A percentile compares a stretch with the other conserved stretches of the same genome.
phyloP scores from a whole-genome alignment of 1,139 yeast genomes.

The Candida dubliniensis region DNA sequence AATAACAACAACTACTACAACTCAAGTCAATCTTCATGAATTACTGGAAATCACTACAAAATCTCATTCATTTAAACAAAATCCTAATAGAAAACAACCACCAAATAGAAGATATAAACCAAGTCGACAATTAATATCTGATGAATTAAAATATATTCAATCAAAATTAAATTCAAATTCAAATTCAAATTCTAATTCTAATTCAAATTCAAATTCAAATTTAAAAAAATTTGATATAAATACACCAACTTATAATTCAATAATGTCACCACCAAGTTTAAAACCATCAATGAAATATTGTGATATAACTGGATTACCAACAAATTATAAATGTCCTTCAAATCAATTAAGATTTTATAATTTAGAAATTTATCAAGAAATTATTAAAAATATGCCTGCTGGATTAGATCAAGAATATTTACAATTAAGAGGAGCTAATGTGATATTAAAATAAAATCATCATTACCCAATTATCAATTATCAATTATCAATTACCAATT shows the following conservation, averaged over 20 bases:
- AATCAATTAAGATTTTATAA: constrained; percentile 79
- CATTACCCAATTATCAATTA: too few relatives aligned
- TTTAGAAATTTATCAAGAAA: constrained; percentile 78
- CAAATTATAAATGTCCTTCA: constrained; percentile 72
- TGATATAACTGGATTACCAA: constrained; percentile 89
- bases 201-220: too few relatives aligned
- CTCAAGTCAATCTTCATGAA: constrained; percentile 25
- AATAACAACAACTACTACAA: constrained; percentile 4
- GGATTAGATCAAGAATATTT: constrained; percentile 94
- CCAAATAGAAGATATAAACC: constrained; percentile 72
- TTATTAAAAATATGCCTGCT: constrained; percentile 76
- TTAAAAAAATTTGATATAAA: constrained; percentile 42
- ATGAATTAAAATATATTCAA: constrained; percentile 67
- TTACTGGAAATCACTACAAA: constrained; percentile 45
- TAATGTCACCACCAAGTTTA: constrained; percentile 87
- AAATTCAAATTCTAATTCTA: too few relatives aligned
- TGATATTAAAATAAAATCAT: constrained; percentile 55
- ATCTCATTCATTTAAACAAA: constrained; percentile 55
- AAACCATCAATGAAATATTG: constrained; percentile 83
- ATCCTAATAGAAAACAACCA: constrained; percentile 44
- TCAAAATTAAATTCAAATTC: constrained; percentile 28
- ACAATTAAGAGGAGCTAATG: constrained; percentile 85
- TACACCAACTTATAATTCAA: constrained; percentile 60
- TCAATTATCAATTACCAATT: too few relatives aligned
- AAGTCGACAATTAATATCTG: constrained; percentile 69